Evolutionary conservation across 2,329 filamentous ascomycete species (phyloP).

Genomic region (Cylindrodendrum hubeiense): DNA sequence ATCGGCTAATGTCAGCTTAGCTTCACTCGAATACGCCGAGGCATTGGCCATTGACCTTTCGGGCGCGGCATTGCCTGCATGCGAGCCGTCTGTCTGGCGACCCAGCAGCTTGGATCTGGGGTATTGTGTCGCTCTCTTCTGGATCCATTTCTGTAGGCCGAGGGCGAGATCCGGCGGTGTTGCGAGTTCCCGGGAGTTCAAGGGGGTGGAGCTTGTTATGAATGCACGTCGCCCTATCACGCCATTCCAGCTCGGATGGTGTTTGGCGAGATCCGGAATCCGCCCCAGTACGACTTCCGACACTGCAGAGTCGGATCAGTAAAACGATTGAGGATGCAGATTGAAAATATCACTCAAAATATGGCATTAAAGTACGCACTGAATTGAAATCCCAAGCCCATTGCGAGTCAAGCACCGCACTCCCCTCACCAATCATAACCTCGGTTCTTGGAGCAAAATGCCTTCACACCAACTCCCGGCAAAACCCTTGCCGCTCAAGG

Average conservation of each 20-base stretch:
- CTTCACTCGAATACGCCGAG: neutral
- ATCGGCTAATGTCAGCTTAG: conserved; percentile 21
- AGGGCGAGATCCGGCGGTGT: conserved; percentile 33
- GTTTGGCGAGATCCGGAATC: conserved; percentile 26
- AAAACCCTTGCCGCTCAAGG: conserved; percentile 38
- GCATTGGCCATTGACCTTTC: conserved; percentile 38
- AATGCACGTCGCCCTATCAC: conserved; percentile 17
- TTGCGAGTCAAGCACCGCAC: neutral
- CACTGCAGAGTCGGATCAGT: neutral
- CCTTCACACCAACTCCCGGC: conserved; percentile 27
- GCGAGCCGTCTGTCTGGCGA: conserved; percentile 22
- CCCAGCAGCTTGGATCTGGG: conserved; percentile 2
- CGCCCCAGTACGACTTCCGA: conserved; percentile 33
- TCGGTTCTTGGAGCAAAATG: conserved; percentile 19
- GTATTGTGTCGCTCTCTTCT: neutral
- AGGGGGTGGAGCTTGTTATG: conserved; percentile 18
- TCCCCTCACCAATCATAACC: neutral
- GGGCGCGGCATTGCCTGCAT: conserved; percentile 41
- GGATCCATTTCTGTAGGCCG: neutral
- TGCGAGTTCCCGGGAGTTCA: neutral
- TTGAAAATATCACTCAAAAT: neutral
- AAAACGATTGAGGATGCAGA: neutral
- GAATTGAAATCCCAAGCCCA: neutral
- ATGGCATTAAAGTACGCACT: neutral
- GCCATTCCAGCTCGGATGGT: conserved; percentile 23